Evolutionary conservation across 805 yeast genomes (phyloP).

Genomic region (Priceomyces haplophilus): DNA sequence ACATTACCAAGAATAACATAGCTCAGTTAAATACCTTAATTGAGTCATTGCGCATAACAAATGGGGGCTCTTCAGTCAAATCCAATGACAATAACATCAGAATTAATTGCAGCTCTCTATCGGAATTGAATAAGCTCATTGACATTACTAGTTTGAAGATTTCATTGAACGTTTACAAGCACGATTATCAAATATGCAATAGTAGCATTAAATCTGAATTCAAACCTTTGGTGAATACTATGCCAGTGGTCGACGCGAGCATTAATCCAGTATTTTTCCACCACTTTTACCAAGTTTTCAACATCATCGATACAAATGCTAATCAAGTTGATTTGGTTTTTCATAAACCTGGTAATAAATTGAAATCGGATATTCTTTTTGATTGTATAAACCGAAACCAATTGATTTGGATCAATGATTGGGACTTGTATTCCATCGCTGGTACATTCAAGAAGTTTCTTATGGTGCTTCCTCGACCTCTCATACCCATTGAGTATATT

Average conservation of each 20-base stretch:
- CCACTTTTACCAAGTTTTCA: conserved; percentile 51
- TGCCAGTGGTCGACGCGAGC: conserved; percentile 15
- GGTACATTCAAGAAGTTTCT: conserved; percentile 46
- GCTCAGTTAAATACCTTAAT: conserved; percentile 24
- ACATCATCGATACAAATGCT: conserved; percentile 45
- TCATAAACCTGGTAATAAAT: conserved; percentile 55
- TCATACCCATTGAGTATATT: conserved; percentile 50
- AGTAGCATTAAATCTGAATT: conserved; percentile 12
- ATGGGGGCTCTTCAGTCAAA: background rate
- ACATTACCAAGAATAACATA: conserved; percentile 30
- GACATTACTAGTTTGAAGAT: conserved; percentile 78
- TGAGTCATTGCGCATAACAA: conserved; percentile 19
- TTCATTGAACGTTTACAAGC: conserved; percentile 68
- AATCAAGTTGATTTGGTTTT: conserved; percentile 45
- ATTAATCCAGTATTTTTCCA: conserved; percentile 25
- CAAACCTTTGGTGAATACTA: conserved; percentile 20
- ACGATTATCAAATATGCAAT: conserved; percentile 53
- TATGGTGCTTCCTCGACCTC: conserved; percentile 49
- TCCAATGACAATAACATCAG: conserved; percentile 11
- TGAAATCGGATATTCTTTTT: conserved; percentile 42
- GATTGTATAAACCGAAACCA: conserved; percentile 55
- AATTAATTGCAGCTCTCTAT: conserved; percentile 46
- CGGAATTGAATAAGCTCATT: conserved; percentile 55
- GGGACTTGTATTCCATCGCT: conserved; percentile 53
- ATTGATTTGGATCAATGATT: conserved; percentile 51